Percentiles rank a stretch among this genome's conserved stretches.
These are phyloP conservation scores for Hordeum pubiflorum DNA, from an alignment of 202 grass and related monocot species.

Conservation along the genomic window DNA sequence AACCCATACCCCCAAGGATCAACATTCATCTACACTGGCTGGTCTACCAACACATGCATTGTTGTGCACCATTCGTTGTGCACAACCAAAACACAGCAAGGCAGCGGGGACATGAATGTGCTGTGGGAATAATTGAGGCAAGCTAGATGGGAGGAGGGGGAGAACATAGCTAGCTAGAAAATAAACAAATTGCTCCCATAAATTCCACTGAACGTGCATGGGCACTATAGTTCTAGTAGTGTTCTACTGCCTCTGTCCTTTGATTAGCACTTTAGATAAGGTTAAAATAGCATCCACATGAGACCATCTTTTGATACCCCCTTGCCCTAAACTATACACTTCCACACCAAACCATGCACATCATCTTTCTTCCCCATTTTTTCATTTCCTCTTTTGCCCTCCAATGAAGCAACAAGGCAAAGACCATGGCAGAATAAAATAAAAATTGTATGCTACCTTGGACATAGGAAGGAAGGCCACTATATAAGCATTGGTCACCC, in stretches of 20 bases:
- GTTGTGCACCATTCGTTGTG: constrained; percentile 15
- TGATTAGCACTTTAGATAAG: constrained; percentile 35
- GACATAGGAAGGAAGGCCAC: constrained; percentile 26
- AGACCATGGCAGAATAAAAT: background rate
- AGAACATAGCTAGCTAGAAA: background rate
- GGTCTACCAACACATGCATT: constrained; percentile 10
- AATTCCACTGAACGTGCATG: constrained; percentile 37
- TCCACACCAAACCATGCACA: constrained; percentile 30
- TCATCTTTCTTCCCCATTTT: background rate
- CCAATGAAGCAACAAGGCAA: constrained; percentile 28
- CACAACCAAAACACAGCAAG: constrained; percentile 42
- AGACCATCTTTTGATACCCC: constrained; percentile 29
- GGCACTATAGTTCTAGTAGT: constrained; percentile 9
- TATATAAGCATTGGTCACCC: constrained; percentile 42
- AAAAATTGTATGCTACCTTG: constrained; percentile 14
- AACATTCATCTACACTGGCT: background rate
- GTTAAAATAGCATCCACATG: constrained; percentile 25
- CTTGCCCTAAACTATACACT: constrained; percentile 26
- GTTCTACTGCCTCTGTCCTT: constrained; percentile 36
- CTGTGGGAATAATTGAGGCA: constrained; percentile 31
- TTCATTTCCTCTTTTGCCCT: constrained; percentile 18
- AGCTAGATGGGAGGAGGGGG: background rate
- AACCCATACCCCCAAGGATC: background rate
- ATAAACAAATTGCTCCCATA: background rate
- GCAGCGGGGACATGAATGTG: constrained; percentile 37